These are phyloP conservation scores for Colletotrichum costaricense DNA, from an alignment of 2,329 filamentous ascomycete species.

Conservation along the genomic window DNA sequence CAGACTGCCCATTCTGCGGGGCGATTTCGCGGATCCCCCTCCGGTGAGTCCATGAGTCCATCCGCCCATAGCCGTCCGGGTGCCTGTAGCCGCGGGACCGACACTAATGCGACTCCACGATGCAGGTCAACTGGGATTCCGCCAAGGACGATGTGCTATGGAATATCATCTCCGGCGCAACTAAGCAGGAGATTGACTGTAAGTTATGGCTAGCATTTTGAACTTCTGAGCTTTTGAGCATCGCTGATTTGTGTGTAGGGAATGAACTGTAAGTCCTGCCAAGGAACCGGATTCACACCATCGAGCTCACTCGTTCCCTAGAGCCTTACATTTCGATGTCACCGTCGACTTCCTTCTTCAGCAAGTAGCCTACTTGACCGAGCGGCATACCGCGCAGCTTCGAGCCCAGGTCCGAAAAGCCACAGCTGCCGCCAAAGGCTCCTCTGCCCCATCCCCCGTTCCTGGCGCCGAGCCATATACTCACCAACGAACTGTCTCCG, in stretches of 20 bases:
- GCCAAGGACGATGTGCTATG: conserved; percentile 89
- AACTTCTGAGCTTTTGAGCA: neutral
- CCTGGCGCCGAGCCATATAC: conserved; percentile 59
- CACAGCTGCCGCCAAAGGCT: conserved; percentile 67
- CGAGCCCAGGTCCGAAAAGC: conserved; percentile 89
- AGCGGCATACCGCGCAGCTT: conserved; percentile 89
- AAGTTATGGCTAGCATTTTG: conserved; percentile 43
- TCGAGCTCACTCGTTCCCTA: conserved; percentile 44
- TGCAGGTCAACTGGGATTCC: conserved; percentile 86
- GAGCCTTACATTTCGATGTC: conserved; percentile 83
- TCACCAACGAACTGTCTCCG: conserved; percentile 59
- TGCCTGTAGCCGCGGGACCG: neutral
- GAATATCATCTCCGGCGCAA: conserved; percentile 86
- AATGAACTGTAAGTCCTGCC: conserved; percentile 73
- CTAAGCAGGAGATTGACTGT: conserved; percentile 91
- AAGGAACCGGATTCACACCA: conserved; percentile 14
- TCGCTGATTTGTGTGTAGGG: conserved; percentile 62
- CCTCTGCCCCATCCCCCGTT: conserved; percentile 67
- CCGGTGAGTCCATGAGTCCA: conserved; percentile 69
- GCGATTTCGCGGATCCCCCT: conserved; percentile 90
- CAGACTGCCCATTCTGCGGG: conserved; percentile 87
- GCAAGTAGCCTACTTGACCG: conserved; percentile 93
- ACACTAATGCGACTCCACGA: conserved; percentile 37
- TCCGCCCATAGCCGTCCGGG: conserved; percentile 26
- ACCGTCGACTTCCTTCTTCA: conserved; percentile 90